Base-by-base conservation (phyloP, 139 green algal genomes). In the Closterium sp. region DNA sequence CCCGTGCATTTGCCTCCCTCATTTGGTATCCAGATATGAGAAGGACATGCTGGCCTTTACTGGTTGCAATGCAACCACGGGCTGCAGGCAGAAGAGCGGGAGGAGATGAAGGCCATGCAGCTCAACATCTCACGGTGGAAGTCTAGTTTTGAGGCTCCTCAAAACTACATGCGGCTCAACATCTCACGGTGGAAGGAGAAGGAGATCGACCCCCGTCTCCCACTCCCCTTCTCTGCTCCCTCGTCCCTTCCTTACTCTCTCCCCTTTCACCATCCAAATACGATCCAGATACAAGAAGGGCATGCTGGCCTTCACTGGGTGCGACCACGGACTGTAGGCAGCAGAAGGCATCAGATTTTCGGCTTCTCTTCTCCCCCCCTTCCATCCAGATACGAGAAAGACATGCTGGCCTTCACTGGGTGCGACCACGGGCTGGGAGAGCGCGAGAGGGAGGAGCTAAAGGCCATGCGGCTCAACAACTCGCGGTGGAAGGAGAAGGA, bases 361-460 rank as follows among this genome's bases (percentile, higher is more conserved):
- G n/a, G n/a, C n/a, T n/a, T n/a, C 36, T 10, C 38, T 10, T 6
- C 38, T 66, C 4, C 38, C 38, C 38, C 19, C 9, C 19, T 12
- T 8, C 38, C 38, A 66, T 10, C 4, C 89, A 91, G 89, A 36
- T 93, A 93, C 38, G 91, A 93, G 87, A 93, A 93, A 32, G 91
- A 93, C 4, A 93, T 93, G 91, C 88, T 93, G 30, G 91, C 91
- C 0, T 93, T 93, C 87, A 93, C 64, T 19, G 91, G 91, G 25
- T 93, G 91, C 87, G 33, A 76, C 38, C 32, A 92, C 5, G 91
- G 91, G 32, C 87, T 93, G 8, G 16, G 8, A 6, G 31, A n/a
- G 0, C 21, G 21, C 12, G 87, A 93, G 69, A 81, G 23, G 16
- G 88, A 88, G 87, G 91, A 93, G 36, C 91, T 93, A 6, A 28